Conservation (phyloP, 352 stramenopile genomes). For the Pythium aquatile region DNA sequence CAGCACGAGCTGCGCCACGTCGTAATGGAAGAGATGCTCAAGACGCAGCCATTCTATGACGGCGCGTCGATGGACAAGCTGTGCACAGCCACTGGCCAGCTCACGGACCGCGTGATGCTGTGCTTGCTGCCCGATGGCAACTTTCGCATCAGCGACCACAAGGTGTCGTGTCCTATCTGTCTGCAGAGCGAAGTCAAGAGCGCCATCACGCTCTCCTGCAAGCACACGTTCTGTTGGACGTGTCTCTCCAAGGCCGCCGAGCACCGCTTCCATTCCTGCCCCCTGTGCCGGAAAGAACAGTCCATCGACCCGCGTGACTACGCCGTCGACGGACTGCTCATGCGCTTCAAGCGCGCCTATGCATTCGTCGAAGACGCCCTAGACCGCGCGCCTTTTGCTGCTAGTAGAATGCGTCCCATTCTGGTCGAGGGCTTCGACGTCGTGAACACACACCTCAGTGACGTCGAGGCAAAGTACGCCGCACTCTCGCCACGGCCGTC, state of each 20-base stretch:
- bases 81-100: slow-evolving; percentile 40
- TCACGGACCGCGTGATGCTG: slow-evolving; percentile 72
- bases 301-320: slow-evolving; percentile 80
- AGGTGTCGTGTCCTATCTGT: slow-evolving; percentile 70
- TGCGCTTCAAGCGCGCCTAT: slow-evolving; percentile 74
- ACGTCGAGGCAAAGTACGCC: slow-evolving; percentile 63
- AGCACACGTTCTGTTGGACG: slow-evolving; percentile 81
- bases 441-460: slow-evolving; percentile 44
- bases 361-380: slow-evolving; percentile 54
- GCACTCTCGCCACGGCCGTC: slow-evolving; percentile 43
- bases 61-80: slow-evolving; percentile 51
- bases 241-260: slow-evolving; percentile 70
- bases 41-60: slow-evolving; percentile 66
- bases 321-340: slow-evolving; percentile 73
- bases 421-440: slow-evolving; percentile 61
- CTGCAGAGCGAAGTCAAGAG: slow-evolving; percentile 59
- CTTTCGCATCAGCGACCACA: slow-evolving; percentile 43
- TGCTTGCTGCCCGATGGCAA: slow-evolving; percentile 69
- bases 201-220: slow-evolving; percentile 67
- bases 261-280: slow-evolving; percentile 74
- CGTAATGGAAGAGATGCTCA: slow-evolving; percentile 52
- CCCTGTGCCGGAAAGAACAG: slow-evolving; percentile 65
- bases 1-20: slow-evolving; percentile 29
- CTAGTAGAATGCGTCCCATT: slow-evolving; percentile 67
- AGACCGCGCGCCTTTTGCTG: slow-evolving; percentile 47